Base-by-base conservation (phyloP, 2,329 filamentous ascomycete species). In the Coniochaeta sp. region DNA sequence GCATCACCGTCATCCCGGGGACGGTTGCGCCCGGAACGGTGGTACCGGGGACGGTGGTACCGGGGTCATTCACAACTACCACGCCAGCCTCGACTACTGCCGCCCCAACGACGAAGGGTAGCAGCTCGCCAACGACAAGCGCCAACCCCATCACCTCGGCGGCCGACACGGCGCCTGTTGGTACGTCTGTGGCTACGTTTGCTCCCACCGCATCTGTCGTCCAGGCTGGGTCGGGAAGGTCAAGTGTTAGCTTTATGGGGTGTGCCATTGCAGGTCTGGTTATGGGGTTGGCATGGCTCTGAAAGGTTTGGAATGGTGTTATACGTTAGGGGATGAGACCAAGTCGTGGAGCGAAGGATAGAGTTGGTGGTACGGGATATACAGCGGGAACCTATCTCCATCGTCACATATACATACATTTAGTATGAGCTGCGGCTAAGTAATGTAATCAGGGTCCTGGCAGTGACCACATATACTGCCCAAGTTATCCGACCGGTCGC, bases 1-100 rank as follows among this genome's bases (percentile, higher is more conserved):
- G 47, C 4, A 47, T 48, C 45, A 48, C 22, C 49, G 46, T 26
- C 45, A 53, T 48, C 8, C 45, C 45, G 22, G 38, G 38, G 12
- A 42, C 38, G 8, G 38, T 42, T 18, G 38, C 20, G 12, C 38
- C 38, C 22, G 38, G 38, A 6, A 42, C 38, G n/a, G 38, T 30
- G 6, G 27, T 12, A 12, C 27, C 27, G 12, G 27, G 27, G 12
- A 30, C 27, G 12, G 27, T 42, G 2, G 20, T 42, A n/a, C 38
- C 38, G 8, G 38, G 38, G 5, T 42, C 38, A 42, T 42, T 42
- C 20, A 42, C 20, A 5, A 42, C 38, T 26, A 42, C 38, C 30
- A 48, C 45, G 2, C 26, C 45, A 1, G 14, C 24, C 26, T 28
- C 28, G 13, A 48, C 28, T 6, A 31, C 26, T n/a, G 7, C 42